Evolutionary conservation across 2,329 filamentous ascomycete species (phyloP).

Genomic region (Ilyonectria destructans): DNA sequence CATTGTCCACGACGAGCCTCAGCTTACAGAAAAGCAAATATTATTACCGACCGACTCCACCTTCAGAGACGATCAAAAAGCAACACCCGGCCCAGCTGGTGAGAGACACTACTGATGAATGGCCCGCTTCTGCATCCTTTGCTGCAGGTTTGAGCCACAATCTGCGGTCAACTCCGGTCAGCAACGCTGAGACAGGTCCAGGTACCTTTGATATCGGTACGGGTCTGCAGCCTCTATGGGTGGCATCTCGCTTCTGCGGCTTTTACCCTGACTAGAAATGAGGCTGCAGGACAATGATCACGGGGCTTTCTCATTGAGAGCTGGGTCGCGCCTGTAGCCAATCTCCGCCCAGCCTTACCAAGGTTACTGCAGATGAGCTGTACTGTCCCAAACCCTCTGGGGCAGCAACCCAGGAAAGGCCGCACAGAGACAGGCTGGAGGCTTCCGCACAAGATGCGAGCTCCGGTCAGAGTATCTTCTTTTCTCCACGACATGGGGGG

Average conservation of each 20-base stretch:
- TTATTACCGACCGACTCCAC: conserved; percentile 9
- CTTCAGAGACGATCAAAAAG: conserved; percentile 10
- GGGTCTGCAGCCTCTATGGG: conserved; percentile 5
- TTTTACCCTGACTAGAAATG: conserved; percentile 20
- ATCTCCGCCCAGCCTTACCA: conserved; percentile 18
- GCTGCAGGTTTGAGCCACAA: background rate
- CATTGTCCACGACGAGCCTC: conserved; percentile 2
- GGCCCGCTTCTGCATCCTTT: conserved; percentile 1
- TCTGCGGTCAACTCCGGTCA: conserved; percentile 7
- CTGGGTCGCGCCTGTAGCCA: conserved; percentile 22
- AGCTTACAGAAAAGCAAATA: conserved; percentile 15
- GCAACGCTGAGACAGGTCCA: background rate
- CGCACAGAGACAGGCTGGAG: background rate
- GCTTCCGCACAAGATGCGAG: too few relatives aligned
- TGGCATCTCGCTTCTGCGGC: conserved; percentile 12
- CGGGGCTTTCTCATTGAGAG: conserved; percentile 11
- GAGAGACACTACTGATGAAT: background rate
- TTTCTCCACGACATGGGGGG: background rate
- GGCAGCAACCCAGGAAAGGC: conserved; percentile 16
- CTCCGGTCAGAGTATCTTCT: background rate
- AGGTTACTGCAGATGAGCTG: conserved; percentile 26
- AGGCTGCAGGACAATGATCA: conserved; percentile 28
- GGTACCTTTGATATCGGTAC: conserved; percentile 4
- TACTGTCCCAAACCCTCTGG: conserved; percentile 17
- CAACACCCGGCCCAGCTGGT: background rate